phyloP scores from a whole-genome alignment of 2,329 filamentous ascomycete genomes.

The Alternaria consortialis region DNA sequence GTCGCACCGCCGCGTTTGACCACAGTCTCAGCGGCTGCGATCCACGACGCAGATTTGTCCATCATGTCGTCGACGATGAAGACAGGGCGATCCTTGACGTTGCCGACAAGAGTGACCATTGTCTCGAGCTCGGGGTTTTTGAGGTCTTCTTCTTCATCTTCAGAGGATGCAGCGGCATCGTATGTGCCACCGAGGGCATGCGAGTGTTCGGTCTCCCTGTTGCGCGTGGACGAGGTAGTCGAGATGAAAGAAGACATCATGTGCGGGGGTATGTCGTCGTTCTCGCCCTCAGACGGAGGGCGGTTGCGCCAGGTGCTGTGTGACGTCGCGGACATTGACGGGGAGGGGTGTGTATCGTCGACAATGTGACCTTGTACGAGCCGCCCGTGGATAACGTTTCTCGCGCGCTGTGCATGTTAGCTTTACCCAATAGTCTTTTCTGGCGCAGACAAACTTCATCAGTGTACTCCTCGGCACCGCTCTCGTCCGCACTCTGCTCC shows the following conservation, averaged over 20 bases:
- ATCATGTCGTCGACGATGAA: constrained; percentile 99
- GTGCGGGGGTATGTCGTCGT: constrained; percentile 70
- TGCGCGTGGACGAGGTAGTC: constrained; percentile 70
- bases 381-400: constrained; percentile 90
- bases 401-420: constrained; percentile 65
- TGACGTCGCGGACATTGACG: constrained; percentile 70
- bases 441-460: constrained; percentile 64
- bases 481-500: constrained; percentile 33
- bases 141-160: constrained; percentile 92
- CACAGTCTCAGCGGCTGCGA: constrained; percentile 94
- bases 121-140: constrained; percentile 84
- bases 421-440: not conserved
- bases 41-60: constrained; percentile 96
- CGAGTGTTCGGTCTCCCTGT: constrained; percentile 60
- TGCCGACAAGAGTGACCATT: constrained; percentile 96
- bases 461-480: constrained; percentile 63
- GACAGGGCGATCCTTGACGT: constrained; percentile 86
- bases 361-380: constrained; percentile 95
- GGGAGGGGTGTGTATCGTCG: constrained; percentile 88
- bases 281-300: constrained; percentile 58
- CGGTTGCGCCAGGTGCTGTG: constrained; percentile 61
- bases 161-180: constrained; percentile 82
- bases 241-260: constrained; percentile 88
- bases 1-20: constrained; percentile 91
- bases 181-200: constrained; percentile 83